Base-by-base conservation (phyloP, 2,329 filamentous ascomycete genomes). In the Penicillium vulpinum region DNA sequence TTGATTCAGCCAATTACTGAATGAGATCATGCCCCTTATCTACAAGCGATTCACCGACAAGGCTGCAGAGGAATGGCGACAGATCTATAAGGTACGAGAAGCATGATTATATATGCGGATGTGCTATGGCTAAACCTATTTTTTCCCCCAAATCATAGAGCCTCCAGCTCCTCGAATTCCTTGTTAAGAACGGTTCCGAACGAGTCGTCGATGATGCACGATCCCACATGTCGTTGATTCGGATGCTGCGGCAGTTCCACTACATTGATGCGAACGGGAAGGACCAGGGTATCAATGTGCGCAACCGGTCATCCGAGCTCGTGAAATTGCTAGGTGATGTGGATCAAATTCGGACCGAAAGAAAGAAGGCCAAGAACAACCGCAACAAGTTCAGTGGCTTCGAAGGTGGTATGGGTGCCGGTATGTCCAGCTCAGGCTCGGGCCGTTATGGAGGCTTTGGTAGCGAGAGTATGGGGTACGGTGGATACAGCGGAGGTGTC, bases 1-100 rank as follows among this genome's bases (percentile, higher is more conserved):
- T 36, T n/a, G 16, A 22, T 51, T 56, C 72, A 97, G 93, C 75
- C 92, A 96, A 86, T 86, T 92, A 51, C 86, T 99, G 56, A 97
- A 97, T 77, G 94, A 99, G 77, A 97, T 99, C 73, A 99, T 99
- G 94, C 94, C 94, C 64, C 94, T 99, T 91, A 96, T 99, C 72
- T 99, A 99, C 81, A 94, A 95, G 71, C 90, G 94, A 63, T 99
- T 99, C 77, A 99, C 94, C 59, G 94, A 99, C 75, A 99, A 99
- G 81, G 85, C 92, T 8, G 93, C 94, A 54, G 94, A 99, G 74
- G 94, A 99, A 78, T 99, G 94, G 94, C 86, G 94, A 65, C 94
- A 99, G 76, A 99, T 99, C 72, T 99, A 99, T 84, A 99, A 99
- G 82, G 89, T 91, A 69, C 56, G 58, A 26, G 16, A 10, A 18